Base-by-base conservation (phyloP, 2,329 filamentous ascomycete genomes). In the Orbilia brochopaga region DNA sequence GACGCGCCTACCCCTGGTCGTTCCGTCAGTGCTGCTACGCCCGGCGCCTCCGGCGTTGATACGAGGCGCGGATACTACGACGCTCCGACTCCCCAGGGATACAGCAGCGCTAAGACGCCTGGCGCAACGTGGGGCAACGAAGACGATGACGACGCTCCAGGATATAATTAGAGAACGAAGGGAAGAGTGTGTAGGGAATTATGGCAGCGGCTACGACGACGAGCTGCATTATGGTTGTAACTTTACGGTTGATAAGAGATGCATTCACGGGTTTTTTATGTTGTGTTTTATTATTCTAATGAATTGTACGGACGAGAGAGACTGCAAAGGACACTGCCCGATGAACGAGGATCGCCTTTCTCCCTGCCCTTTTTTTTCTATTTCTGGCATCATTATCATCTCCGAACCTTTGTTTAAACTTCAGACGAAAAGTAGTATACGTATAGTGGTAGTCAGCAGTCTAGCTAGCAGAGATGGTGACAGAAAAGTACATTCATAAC, bases 51-150 rank as follows among this genome's bases (percentile, higher is more conserved):
- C 40, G 76, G 73, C 21, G 55, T 55, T 32, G 73, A 64, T 51
- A 69, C 74, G 15, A 35, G 75, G 62, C 76, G 77, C 57, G 81
- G 79, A 15, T 85, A 84, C 70, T 86, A 86, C 69, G 81, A 84
- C 30, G 87, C 87, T 21, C 85, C 86, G 0, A 89, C 87, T n/a
- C 87, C 87, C 2, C 59, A 64, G 32, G 46, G 57, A 1, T 81
- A 80, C 13, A 83, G 82, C 66, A 87, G 85, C 1, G 87, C 87
- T 2, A 78, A 78, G 11, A 77, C 76, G 8, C 75, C 75, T 2
- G 75, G 74, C 13, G 74, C 75, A 1, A 66, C 30, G 17, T 64
- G 62, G 40, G 63, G 55, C 7, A 58, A 61, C 15, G 69, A 73
- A 6, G 69, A 66, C 13, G 69, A 73, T 23, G 62, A 66, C 23